Percentiles rank a stretch among this genome's conserved stretches.
phyloP scores from a whole-genome alignment of 768 basidiomycete species.

The Lentinula sp. region DNA sequence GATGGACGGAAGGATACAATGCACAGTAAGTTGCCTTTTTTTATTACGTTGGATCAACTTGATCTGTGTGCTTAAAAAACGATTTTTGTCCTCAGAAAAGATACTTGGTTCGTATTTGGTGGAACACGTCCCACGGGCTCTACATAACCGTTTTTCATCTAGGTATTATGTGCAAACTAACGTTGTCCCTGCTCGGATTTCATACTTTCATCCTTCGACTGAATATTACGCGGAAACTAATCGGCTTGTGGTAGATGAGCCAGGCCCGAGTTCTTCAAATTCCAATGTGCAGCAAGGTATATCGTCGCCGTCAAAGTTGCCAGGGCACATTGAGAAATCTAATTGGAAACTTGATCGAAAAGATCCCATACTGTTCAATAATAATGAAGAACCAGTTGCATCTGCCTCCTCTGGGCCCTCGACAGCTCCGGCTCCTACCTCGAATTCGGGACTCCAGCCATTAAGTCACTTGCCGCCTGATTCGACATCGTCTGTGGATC shows the following conservation, averaged over 20 bases:
- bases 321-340: not conserved
- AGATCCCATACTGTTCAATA: too few species aligned
- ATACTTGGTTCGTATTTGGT: not conserved
- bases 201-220: conserved; percentile 24
- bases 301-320: not conserved
- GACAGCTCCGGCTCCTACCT: not conserved
- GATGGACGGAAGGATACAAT: not conserved
- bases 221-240: not conserved
- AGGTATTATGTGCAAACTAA: conserved; percentile 31
- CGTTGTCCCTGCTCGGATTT: conserved; percentile 24
- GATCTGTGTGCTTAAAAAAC: not conserved
- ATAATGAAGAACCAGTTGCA: not conserved
- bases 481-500: not conserved
- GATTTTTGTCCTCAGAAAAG: not conserved
- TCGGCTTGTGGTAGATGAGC: not conserved
- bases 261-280: not conserved
- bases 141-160: not conserved
- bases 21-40: not conserved
- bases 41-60: not conserved
- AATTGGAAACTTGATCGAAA: not conserved
- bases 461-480: not conserved
- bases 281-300: not conserved
- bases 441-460: not conserved
- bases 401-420: not conserved
- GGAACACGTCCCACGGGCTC: not conserved